Percentiles rank a stretch among this genome's conserved stretches.
Conservation (phyloP, 306 rosid species). For the Pyrus betulifolia region DNA sequence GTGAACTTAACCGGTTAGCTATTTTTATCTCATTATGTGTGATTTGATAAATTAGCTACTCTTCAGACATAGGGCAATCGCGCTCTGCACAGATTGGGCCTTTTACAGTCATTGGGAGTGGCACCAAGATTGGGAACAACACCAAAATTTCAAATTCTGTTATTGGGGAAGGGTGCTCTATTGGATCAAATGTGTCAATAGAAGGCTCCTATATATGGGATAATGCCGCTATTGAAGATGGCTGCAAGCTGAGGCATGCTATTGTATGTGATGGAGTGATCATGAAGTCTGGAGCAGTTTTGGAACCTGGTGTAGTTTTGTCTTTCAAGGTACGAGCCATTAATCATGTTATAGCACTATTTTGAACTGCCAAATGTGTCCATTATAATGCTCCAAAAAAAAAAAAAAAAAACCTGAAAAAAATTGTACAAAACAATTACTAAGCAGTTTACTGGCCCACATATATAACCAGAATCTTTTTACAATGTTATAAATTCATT, state of each 20-base stretch:
- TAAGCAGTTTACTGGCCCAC: background rate
- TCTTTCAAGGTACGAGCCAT: constrained; percentile 71
- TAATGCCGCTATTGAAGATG: constrained; percentile 81
- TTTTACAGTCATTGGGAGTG: constrained; percentile 73
- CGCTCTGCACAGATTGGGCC: constrained; percentile 83
- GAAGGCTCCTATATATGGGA: constrained; percentile 90
- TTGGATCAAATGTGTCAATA: constrained; percentile 77
- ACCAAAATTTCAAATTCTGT: constrained; percentile 66
- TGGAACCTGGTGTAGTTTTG: constrained; percentile 84
- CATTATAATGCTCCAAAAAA: background rate
- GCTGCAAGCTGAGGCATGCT: constrained; percentile 74
- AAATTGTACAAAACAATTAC: background rate
- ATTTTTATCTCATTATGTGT: background rate
- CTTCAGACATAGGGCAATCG: constrained; percentile 66
- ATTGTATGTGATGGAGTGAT: constrained; percentile 87
- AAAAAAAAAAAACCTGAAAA: background rate
- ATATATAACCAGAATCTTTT: background rate
- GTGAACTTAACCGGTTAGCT: background rate
- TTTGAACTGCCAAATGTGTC: constrained; percentile 11
- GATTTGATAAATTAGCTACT: constrained; percentile 21
- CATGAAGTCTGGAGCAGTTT: constrained; percentile 61
- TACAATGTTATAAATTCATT: background rate
- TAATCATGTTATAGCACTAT: background rate
- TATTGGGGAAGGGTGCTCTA: constrained; percentile 75
- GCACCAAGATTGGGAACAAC: constrained; percentile 68